Percentiles rank a stretch among this genome's conserved stretches.
These are phyloP conservation scores for Paramyrothecium roridum DNA, from an alignment of 2,329 filamentous ascomycete species.

Conservation along the genomic window DNA sequence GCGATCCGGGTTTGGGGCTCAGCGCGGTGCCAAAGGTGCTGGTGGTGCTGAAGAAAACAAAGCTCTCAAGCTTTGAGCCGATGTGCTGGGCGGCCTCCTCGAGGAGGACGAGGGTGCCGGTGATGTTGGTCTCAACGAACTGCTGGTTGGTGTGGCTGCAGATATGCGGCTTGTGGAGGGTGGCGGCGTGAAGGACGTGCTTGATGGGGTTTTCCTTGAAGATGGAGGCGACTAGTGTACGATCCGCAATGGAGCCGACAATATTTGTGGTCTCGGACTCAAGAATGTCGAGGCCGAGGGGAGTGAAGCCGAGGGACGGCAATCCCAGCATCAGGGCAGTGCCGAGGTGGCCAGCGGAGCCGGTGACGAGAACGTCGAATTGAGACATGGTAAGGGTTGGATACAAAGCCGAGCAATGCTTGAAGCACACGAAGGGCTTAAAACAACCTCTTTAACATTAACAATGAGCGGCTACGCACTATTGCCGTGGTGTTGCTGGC, in stretches of 20 bases:
- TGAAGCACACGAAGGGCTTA: not conserved
- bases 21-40: slow-evolving; percentile 41
- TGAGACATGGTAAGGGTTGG: slow-evolving; percentile 7
- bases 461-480: not conserved
- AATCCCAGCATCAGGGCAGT: slow-evolving; percentile 41
- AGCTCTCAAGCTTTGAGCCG: slow-evolving; percentile 26
- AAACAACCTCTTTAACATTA: not conserved
- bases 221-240: slow-evolving; percentile 25
- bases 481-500: not conserved
- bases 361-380: slow-evolving; percentile 40
- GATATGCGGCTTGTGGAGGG: slow-evolving; percentile 46
- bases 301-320: slow-evolving; percentile 32
- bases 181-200: slow-evolving; percentile 42
- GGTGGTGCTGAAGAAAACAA: slow-evolving; percentile 43
- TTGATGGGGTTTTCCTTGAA: slow-evolving; percentile 27
- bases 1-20: slow-evolving; percentile 26
- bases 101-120: slow-evolving; percentile 38
- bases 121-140: slow-evolving; percentile 42
- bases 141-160: slow-evolving; percentile 38
- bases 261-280: slow-evolving; percentile 30
- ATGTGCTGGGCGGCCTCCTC: slow-evolving; percentile 29
- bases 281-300: slow-evolving; percentile 41
- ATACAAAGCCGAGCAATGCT: not conserved
- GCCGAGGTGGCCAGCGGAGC: slow-evolving; percentile 44
- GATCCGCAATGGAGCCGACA: slow-evolving; percentile 34